Conservation (phyloP, 164 flowering plant genomes). For the Stephania japonica region DNA sequence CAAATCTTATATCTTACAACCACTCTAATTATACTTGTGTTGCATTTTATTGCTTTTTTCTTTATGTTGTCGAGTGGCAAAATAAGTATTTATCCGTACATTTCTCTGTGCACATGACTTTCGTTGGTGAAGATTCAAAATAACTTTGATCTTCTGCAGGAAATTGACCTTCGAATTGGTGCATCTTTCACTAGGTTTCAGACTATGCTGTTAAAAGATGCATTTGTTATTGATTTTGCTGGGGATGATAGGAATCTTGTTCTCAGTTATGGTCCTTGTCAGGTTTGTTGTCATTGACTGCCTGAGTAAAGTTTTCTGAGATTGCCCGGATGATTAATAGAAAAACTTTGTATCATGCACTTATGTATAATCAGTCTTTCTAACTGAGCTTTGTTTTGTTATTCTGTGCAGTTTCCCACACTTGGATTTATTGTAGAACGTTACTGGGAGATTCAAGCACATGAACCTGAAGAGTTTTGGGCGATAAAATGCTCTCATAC, state of each 20-base stretch:
- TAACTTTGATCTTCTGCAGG: slow-evolving; percentile 36
- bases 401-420: slow-evolving; percentile 71
- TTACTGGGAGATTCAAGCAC: slow-evolving; percentile 92
- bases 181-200: slow-evolving; percentile 98
- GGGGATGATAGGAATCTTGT: slow-evolving; percentile 59
- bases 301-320: background rate
- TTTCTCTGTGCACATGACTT: background rate
- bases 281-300: slow-evolving; percentile 38
- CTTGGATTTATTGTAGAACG: slow-evolving; percentile 96
- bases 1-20: background rate
- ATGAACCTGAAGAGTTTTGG: slow-evolving; percentile 97
- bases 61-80: background rate
- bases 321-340: background rate
- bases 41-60: background rate
- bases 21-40: background rate
- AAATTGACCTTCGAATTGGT: slow-evolving; percentile 94
- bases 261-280: slow-evolving; percentile 97
- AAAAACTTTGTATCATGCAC: background rate
- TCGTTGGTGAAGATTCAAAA: background rate
- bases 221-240: slow-evolving; percentile 56
- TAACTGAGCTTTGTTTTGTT: background rate
- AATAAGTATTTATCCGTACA: background rate
- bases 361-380: background rate
- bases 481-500: slow-evolving; percentile 82
- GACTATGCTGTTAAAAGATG: slow-evolving; percentile 84